Base-by-base conservation (phyloP, 805 yeast species). In the Komagataella pseudopastoris region DNA sequence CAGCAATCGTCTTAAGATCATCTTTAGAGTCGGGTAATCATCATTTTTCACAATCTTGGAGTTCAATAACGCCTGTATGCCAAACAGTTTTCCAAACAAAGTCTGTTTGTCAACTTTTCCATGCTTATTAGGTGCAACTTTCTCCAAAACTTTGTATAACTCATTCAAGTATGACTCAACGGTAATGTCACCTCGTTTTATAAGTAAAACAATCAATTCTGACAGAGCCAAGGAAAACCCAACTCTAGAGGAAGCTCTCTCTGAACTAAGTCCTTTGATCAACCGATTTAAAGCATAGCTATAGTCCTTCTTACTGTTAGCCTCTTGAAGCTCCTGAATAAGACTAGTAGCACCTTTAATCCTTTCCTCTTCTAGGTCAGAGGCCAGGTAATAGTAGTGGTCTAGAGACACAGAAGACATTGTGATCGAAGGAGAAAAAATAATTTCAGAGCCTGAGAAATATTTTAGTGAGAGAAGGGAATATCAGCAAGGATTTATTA, bases 221-320 rank as follows among this genome's bases (percentile, higher is more conserved):
- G 90, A 79, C 47, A 91, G 67, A 47, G 96, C 91, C 75, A 88
- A 78, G 2, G 96, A 86, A 60, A 84, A 91, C 4, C 98, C 98
- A 24, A 87, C 67, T 52, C 97, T 72, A 1, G 96, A 93, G 49
- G 88, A 75, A 22, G 85, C 95, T 59, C 93, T 77, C 14, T 89
- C 76, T 5, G 96, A 85, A 4, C 88, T 72, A 36, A 91, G 69
- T 50, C 98, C 97, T 55, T 81, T 83, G 56, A 88, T 76, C 55
- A 91, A 71, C 60, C 98, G 75, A 55, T 78, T 78, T 51, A 87
- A 66, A 0, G 95, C 93, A 62, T 91, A 91, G 49, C 77, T 76
- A 88, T 91, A 88, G 58, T 89, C 96, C 1, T 69, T 70, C 20
- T 66, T 63, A 22, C 64, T 60, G 23, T 67, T 61, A 6, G 68